Evolutionary conservation across 306 rosid species (phyloP), one percentile per base, ranked within the genome.

Genomic region (Pterocarpus santalinus): DNA sequence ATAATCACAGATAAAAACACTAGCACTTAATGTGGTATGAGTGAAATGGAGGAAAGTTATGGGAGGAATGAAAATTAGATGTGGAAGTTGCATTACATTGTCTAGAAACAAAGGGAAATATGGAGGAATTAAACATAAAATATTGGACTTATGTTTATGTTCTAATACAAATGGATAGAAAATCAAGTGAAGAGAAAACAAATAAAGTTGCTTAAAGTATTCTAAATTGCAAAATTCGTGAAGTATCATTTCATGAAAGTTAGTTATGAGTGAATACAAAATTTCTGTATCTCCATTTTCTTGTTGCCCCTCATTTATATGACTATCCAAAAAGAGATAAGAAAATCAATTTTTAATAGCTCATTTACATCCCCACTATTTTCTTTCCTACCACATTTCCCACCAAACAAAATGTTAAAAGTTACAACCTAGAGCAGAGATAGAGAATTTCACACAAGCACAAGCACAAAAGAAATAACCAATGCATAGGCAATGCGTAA

Each of bases 121-220:
- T 38, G 73, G 61, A 65, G 60, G 36, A 80, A 72, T 30, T 72
- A 52, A 70, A 52, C 9, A 72, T 30, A 72, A 44, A 43, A 43
- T 33, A 43, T 16, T 43, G 12, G 71, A 46, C 17, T 15, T 22
- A 10, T 46, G 39, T 10, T 51, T 22, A 10, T 46, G 39, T 10
- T 51, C 58, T 47, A 32, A 5, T 62, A 60, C 38, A 72, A 63
- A 64, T 38, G 41, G 55, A 65, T 43, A 80, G 57, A 80, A 44
- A 79, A 6, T 51, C 49, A 38, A 38, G 57, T 10, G 53, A 63
- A 80, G 34, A 57, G 39, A 43, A 69, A 44, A 69, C 9, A 57
- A 82, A 71, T 33, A 32, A 77, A 77, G 33, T 60, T 41, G 49
- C 34, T 43, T 39, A 66, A 33, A 82, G 61, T 62, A 8, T 76